phyloP scores from a whole-genome alignment of 1,139 yeast genomes.

The Candida neerlandica region DNA sequence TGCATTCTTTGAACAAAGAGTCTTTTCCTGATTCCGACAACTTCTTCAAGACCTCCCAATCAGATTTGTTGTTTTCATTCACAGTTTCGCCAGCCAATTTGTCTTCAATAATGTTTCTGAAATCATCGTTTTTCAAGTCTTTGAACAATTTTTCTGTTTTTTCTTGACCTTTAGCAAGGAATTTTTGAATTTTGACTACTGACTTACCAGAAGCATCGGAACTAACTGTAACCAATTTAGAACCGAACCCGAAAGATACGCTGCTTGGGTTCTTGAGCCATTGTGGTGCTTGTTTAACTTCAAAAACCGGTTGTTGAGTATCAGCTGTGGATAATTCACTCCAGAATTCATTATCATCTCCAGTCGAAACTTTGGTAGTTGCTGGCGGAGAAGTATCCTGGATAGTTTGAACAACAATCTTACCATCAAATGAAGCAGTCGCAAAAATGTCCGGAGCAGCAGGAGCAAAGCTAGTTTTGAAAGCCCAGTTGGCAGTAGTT shows the following conservation, averaged over 20 bases:
- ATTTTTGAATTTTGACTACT: constrained; percentile 52
- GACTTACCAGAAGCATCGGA: constrained; percentile 45
- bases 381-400: constrained; percentile 77
- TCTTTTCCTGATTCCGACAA: constrained; percentile 55
- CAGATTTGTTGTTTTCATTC: constrained; percentile 55
- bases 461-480: constrained; percentile 86
- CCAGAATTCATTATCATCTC: constrained; percentile 80
- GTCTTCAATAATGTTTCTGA: constrained; percentile 54
- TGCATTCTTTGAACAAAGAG: constrained; percentile 27
- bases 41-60: constrained; percentile 75
- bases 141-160: constrained; percentile 52
- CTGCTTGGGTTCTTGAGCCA: constrained; percentile 83
- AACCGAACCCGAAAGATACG: constrained; percentile 92
- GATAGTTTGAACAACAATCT: constrained; percentile 77
- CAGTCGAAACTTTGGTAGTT: constrained; percentile 46
- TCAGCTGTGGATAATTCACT: constrained; percentile 71
- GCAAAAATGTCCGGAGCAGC: constrained; percentile 89
- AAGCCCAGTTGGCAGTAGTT: constrained; percentile 91
- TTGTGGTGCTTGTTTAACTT: constrained; percentile 76
- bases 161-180: constrained; percentile 39
- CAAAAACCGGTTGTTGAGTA: constrained; percentile 71
- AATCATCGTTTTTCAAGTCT: constrained; percentile 62
- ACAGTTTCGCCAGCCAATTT: constrained; percentile 45
- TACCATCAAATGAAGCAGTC: constrained; percentile 90
- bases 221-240: constrained; percentile 69